These are phyloP conservation scores for Aspergillaceae sp. DNA, from an alignment of 2,329 filamentous ascomycete species.

Conservation along the genomic window DNA sequence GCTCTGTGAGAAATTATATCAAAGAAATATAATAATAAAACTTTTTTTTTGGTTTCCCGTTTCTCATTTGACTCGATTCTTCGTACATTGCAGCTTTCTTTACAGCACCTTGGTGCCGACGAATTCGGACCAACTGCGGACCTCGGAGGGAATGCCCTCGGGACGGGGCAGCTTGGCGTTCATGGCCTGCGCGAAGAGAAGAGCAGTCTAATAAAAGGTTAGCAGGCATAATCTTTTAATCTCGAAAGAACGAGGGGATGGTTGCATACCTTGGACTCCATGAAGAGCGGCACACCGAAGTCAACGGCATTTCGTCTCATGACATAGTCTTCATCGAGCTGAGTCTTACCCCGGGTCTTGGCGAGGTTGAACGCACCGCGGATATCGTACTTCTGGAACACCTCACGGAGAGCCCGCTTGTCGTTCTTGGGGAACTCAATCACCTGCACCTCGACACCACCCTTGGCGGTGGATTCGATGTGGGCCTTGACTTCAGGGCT, in stretches of 20 bases:
- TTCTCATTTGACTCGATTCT: slow-evolving; percentile 5
- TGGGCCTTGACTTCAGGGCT: slow-evolving; percentile 72
- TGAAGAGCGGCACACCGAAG: slow-evolving; percentile 94
- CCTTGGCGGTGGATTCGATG: slow-evolving; percentile 63
- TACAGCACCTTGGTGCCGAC: slow-evolving; percentile 58
- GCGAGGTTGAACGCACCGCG: slow-evolving; percentile 93
- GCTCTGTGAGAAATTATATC: slow-evolving; percentile 5
- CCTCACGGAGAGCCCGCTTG: slow-evolving; percentile 87
- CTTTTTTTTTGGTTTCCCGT: slow-evolving; percentile 9
- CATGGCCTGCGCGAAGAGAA: slow-evolving; percentile 95
- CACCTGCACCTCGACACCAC: slow-evolving; percentile 65
- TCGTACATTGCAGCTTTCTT: slow-evolving; percentile 9
- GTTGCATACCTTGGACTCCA: slow-evolving; percentile 81
- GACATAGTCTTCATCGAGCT: slow-evolving; percentile 90
- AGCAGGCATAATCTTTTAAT: slow-evolving; percentile 8
- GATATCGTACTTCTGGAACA: slow-evolving; percentile 96
- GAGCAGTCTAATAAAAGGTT: slow-evolving; percentile 61
- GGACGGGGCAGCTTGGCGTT: slow-evolving; percentile 84
- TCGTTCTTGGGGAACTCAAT: slow-evolving; percentile 96
- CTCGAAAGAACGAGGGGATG: not conserved
- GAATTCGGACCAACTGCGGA: slow-evolving; percentile 91
- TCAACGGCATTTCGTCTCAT: slow-evolving; percentile 98
- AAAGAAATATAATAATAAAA: slow-evolving; percentile 9
- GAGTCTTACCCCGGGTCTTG: slow-evolving; percentile 69
- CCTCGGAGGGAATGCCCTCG: slow-evolving; percentile 83